phyloP scores from a whole-genome alignment of 768 basidiomycete genomes.

The Lentinula guzmanii region DNA sequence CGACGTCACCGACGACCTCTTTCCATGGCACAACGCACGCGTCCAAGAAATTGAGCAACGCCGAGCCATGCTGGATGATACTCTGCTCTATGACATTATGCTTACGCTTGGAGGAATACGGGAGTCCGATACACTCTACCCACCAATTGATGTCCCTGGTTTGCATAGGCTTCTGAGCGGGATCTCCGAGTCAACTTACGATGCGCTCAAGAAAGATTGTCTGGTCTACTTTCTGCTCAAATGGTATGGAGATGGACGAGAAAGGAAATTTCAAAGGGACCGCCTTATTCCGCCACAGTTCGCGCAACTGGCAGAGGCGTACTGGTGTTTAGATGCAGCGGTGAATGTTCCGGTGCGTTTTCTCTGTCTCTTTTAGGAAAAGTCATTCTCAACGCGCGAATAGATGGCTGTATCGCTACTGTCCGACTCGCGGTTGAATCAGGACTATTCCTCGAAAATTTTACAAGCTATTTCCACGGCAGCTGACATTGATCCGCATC shows the following conservation, averaged over 20 bases:
- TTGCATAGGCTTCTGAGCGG: constrained; percentile 56
- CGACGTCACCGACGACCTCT: constrained; percentile 41
- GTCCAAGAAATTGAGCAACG: constrained; percentile 57
- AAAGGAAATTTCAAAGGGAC: constrained; percentile 45
- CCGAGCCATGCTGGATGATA: constrained; percentile 53
- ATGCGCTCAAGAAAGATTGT: constrained; percentile 74
- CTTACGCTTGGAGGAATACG: constrained; percentile 58
- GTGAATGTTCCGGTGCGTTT: constrained; percentile 54
- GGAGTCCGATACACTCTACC: constrained; percentile 58
- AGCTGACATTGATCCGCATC: constrained; percentile 34
- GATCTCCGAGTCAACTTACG: constrained; percentile 59
- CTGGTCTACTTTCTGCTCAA: constrained; percentile 77
- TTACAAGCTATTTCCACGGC: constrained; percentile 55
- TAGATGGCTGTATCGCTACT: constrained; percentile 70
- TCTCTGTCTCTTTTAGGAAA: background rate
- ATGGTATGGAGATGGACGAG: constrained; percentile 63
- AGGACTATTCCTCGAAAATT: constrained; percentile 76
- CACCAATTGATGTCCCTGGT: constrained; percentile 49
- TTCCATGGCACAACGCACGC: constrained; percentile 53
- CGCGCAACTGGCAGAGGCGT: constrained; percentile 70
- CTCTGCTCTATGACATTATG: constrained; percentile 70
- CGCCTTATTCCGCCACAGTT: constrained; percentile 74
- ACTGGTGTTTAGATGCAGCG: constrained; percentile 76
- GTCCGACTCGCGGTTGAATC: constrained; percentile 67
- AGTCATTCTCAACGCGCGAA: background rate